Evolutionary conservation across 495 filamentous ascomycete genomes (phyloP).

Genomic region (Tuber brumale): DNA sequence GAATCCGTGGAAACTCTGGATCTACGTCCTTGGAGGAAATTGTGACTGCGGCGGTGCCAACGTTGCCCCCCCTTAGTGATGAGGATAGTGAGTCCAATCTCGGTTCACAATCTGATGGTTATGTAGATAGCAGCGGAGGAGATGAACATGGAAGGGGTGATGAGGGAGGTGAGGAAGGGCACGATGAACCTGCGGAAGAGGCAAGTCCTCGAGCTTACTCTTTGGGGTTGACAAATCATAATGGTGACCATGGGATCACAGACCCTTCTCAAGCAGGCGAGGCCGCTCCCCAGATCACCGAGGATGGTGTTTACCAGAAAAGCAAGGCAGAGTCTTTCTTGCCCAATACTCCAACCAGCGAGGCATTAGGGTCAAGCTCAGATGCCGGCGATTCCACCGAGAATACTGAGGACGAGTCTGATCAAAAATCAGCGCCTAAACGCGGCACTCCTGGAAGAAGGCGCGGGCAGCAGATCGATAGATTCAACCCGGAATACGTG

Average conservation of each 20-base stretch:
- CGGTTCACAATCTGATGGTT: background rate
- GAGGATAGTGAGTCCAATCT: background rate
- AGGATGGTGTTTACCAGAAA: background rate
- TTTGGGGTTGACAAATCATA: background rate
- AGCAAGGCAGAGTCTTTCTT: too few species aligned
- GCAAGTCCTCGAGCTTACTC: background rate
- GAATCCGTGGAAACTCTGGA: background rate
- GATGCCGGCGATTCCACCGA: background rate
- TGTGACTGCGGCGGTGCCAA: background rate
- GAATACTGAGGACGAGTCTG: background rate
- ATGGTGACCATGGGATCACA: constrained; percentile 3
- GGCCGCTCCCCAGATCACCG: background rate
- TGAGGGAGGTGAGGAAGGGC: constrained; percentile 4
- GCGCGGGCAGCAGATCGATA: constrained; percentile 23
- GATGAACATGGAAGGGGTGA: background rate
- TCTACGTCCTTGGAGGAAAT: background rate
- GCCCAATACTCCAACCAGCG: background rate
- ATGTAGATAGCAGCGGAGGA: background rate
- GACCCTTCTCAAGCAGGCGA: constrained; percentile 3
- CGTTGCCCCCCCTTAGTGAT: background rate
- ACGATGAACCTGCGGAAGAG: background rate
- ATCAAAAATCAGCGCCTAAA: background rate
- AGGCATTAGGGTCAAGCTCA: background rate
- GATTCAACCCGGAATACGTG: constrained; percentile 53
- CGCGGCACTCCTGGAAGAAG: constrained; percentile 6